Conservation (phyloP, 805 yeast genomes). For the Yarrowia sp. region DNA sequence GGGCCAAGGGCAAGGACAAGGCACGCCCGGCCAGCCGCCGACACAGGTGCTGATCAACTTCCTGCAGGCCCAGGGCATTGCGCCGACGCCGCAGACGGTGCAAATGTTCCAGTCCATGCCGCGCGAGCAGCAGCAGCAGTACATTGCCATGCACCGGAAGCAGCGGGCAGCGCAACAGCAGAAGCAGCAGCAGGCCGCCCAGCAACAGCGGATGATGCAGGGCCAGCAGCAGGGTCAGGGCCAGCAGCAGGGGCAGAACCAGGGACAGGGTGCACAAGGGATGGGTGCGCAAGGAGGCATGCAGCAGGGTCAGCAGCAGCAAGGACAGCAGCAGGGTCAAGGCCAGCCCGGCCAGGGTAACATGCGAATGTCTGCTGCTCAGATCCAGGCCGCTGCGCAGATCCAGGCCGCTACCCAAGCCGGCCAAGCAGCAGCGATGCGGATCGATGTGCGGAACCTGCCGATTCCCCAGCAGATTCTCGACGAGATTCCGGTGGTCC, state of each 20-base stretch:
- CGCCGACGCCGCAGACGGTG: slow-evolving; percentile 35
- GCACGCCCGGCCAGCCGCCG: slow-evolving; percentile 9
- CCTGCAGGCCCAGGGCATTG: slow-evolving; percentile 38
- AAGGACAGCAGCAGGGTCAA: slow-evolving; percentile 42
- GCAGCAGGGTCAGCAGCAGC: slow-evolving; percentile 41
- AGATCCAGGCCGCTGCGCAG: slow-evolving; percentile 30
- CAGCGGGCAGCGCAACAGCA: slow-evolving; percentile 43
- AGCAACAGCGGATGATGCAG: slow-evolving; percentile 44
- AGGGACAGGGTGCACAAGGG: slow-evolving; percentile 42
- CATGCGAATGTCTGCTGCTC: slow-evolving; percentile 25
- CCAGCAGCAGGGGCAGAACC: not conserved
- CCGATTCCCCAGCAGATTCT: slow-evolving; percentile 77
- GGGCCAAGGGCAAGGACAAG: slow-evolving; percentile 37
- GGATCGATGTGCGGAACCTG: slow-evolving; percentile 58
- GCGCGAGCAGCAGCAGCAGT: slow-evolving; percentile 44
- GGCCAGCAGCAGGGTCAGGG: slow-evolving; percentile 44
- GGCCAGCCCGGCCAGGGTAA: slow-evolving; percentile 32
- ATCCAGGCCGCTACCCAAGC: slow-evolving; percentile 38
- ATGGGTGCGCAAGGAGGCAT: slow-evolving; percentile 40
- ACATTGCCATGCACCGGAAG: slow-evolving; percentile 40
- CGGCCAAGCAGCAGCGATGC: slow-evolving; percentile 44
- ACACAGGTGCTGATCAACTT: slow-evolving; percentile 17
- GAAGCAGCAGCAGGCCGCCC: slow-evolving; percentile 41
- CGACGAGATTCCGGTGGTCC: slow-evolving; percentile 73
- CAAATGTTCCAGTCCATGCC: slow-evolving; percentile 42